phyloP scores from a whole-genome alignment of 2,329 filamentous ascomycete species.

The Cucurbitaria berberidis region DNA sequence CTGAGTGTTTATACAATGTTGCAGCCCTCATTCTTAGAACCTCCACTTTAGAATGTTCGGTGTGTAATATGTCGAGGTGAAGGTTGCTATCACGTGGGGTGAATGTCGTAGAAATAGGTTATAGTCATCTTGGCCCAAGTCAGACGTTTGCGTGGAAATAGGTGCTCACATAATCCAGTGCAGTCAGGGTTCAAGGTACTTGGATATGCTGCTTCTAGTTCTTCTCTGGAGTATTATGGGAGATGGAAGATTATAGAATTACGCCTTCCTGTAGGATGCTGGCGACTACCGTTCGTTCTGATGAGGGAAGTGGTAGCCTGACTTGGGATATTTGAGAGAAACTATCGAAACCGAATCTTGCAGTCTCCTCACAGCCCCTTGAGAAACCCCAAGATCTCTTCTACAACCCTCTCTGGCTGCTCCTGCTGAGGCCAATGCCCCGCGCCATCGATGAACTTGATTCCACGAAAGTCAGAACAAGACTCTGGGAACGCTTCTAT shows the following conservation, averaged over 20 bases:
- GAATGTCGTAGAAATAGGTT: background rate
- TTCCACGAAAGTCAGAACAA: slow-evolving; percentile 61
- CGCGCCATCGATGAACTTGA: slow-evolving; percentile 62
- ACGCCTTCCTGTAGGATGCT: too few species aligned
- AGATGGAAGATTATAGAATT: too few species aligned
- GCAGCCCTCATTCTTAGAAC: background rate
- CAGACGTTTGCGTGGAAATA: background rate
- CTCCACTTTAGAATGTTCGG: background rate
- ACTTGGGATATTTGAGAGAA: too few species aligned
- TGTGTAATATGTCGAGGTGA: background rate
- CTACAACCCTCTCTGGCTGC: slow-evolving; percentile 61
- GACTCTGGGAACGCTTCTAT: slow-evolving; percentile 62
- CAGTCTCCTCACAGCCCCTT: slow-evolving; percentile 1
- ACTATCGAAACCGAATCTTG: background rate
- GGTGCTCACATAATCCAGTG: background rate
- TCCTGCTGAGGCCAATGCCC: slow-evolving; percentile 77
- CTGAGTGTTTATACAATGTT: background rate
- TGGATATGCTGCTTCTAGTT: background rate
- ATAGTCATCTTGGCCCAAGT: background rate
- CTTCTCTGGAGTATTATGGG: background rate
- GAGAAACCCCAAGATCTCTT: slow-evolving; percentile 55
- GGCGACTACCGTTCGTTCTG: too few species aligned
- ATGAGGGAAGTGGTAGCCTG: too few species aligned
- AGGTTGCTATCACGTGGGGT: background rate
- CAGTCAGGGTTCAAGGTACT: background rate